Base-by-base conservation (phyloP, 305 asterid genomes). In the Plantago rigida region DNA sequence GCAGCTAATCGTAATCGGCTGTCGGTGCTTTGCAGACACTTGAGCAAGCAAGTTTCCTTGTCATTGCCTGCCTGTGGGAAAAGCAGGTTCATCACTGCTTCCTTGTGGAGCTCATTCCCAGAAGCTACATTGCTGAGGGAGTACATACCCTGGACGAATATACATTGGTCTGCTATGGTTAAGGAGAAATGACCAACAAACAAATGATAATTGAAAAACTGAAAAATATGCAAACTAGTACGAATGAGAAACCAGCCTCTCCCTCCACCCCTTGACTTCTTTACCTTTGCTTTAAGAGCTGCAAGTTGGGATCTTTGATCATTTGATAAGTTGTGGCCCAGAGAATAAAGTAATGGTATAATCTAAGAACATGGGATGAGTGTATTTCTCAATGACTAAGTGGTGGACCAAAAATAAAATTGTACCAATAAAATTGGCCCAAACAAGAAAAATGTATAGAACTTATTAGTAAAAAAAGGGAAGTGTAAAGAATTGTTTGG, bases 51-150 rank as follows among this genome's bases (percentile, higher is more conserved):
- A 49, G 86, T 61, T 65, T 79, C 86, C 31, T 66, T 51, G 45
- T 71, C 75, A 31, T 64, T 73, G 52, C 75, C 70, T 44, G 64
- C 70, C 51, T 71, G 70, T 39, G 85, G 83, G 54, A 84, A 80
- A 61, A 89, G 81, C 71, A 78, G 77, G 64, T 67, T 74, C 95
- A 89, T 83, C 59, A 89, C 87, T 0, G 87, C 97, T 81, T 86
- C 94, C 82, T 86, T 86, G 72, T 86, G 99, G 74, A 69, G 74
- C 80, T 83, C 99, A 66, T 77, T 81, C 51, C 99, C 97, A 59
- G 99, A 92, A 67, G 95, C 89, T 73, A 86, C 78, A 49, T 92
- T 92, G 79, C 78, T 68, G 29, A 92, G 85, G 53, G 84, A 64
- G 68, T 81, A 83, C 97, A 89, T 81, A 47, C 82, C 93, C 99